Evolutionary conservation across 306 rosid genomes (phyloP).

Genomic region (Lupinus albus): DNA sequence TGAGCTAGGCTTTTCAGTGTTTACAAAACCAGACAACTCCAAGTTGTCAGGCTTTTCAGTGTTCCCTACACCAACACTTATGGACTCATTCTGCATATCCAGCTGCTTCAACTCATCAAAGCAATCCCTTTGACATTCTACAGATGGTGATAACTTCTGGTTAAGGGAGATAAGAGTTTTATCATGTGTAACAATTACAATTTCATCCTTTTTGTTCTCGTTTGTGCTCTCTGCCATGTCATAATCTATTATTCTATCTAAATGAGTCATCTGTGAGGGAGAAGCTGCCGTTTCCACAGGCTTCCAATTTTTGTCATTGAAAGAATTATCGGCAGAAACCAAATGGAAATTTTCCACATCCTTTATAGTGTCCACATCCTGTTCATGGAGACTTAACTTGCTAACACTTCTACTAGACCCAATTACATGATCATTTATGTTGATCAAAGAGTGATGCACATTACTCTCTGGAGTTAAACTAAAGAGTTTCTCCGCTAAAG

Average conservation of each 20-base stretch:
- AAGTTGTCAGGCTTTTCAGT: slow-evolving; percentile 33
- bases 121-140: slow-evolving; percentile 38
- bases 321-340: slow-evolving; percentile 37
- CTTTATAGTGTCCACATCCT: slow-evolving; percentile 31
- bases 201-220: slow-evolving; percentile 34
- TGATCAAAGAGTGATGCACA: slow-evolving; percentile 44
- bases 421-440: slow-evolving; percentile 41
- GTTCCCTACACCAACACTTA: slow-evolving; percentile 39
- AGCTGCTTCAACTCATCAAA: slow-evolving; percentile 44
- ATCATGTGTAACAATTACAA: slow-evolving; percentile 27
- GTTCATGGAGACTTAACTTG: slow-evolving; percentile 48
- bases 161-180: slow-evolving; percentile 45
- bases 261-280: slow-evolving; percentile 42
- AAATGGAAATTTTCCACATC: slow-evolving; percentile 37
- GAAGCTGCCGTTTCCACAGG: slow-evolving; percentile 38
- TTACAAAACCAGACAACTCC: slow-evolving; percentile 36
- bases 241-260: slow-evolving; percentile 44
- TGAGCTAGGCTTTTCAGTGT: slow-evolving; percentile 34
- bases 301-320: slow-evolving; percentile 35
- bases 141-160: slow-evolving; percentile 36
- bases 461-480: slow-evolving; percentile 41
- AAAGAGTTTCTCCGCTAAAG: slow-evolving; percentile 47
- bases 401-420: slow-evolving; percentile 38
- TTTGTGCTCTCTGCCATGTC: slow-evolving; percentile 32
- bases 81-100: slow-evolving; percentile 39